Conservation (phyloP, 805 yeast genomes). For the Metschnikowia baotianmanensis region DNA sequence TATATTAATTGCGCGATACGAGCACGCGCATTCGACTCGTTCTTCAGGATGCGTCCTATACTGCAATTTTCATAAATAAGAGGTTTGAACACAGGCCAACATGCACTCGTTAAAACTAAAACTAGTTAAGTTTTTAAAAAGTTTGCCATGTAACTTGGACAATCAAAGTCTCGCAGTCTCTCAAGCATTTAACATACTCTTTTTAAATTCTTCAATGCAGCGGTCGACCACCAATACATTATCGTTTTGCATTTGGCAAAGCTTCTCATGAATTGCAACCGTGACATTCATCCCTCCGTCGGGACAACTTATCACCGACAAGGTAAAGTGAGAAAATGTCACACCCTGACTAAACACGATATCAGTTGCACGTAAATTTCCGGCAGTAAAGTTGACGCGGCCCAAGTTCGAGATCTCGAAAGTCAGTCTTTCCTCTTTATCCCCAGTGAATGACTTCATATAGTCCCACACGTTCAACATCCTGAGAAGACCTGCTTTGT, state of each 20-base stretch:
- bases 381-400: not conserved
- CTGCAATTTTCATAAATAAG: too few species aligned
- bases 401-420: slow-evolving; percentile 19
- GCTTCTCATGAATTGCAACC: slow-evolving; percentile 10
- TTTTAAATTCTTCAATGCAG: slow-evolving; percentile 6
- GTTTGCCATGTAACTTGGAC: not conserved
- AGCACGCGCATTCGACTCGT: too few species aligned
- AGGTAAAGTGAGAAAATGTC: slow-evolving; percentile 10
- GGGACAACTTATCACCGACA: slow-evolving; percentile 14
- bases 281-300: slow-evolving; percentile 16
- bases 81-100: not conserved
- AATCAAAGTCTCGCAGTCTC: too few species aligned
- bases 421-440: slow-evolving; percentile 7
- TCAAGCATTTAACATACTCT: not conserved
- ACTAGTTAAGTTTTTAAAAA: not conserved
- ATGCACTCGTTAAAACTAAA: too few species aligned
- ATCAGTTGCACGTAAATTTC: slow-evolving; percentile 11
- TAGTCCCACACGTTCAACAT: slow-evolving; percentile 11
- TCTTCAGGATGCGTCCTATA: too few species aligned
- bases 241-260: not conserved
- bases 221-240: not conserved
- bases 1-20: slow-evolving; percentile 1
- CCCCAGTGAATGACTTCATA: not conserved
- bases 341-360: slow-evolving; percentile 15
- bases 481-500: slow-evolving; percentile 8